Conservation (phyloP, 2,329 filamentous ascomycete species). For the Celoporthe dispersa region DNA sequence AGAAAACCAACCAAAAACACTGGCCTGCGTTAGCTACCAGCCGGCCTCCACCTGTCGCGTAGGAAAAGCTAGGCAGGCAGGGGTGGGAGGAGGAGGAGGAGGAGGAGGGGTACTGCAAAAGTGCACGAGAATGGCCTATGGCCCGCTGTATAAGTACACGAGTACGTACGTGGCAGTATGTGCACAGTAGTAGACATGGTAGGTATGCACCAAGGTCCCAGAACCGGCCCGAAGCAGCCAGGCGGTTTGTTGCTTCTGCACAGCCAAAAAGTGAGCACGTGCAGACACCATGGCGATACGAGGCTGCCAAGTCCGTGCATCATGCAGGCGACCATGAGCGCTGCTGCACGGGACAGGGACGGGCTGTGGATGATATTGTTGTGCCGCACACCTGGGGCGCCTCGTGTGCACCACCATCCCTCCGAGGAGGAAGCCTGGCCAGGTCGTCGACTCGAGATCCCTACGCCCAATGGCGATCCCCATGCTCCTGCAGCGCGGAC, state of each 20-base stretch:
- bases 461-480: neutral
- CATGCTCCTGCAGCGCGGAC: neutral
- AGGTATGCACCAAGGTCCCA: neutral
- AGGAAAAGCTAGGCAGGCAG: too few species aligned
- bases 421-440: too few species aligned
- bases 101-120: too few species aligned
- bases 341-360: neutral
- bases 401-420: neutral
- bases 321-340: neutral
- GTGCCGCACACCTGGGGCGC: neutral
- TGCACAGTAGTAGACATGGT: too few species aligned
- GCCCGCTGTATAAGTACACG: too few species aligned
- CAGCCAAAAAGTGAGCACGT: neutral
- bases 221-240: neutral
- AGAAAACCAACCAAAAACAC: neutral
- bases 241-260: neutral
- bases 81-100: too few species aligned
- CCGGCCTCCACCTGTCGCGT: neutral
- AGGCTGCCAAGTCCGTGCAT: neutral
- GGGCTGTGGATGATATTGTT: neutral
- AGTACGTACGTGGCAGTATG: neutral
- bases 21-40: neutral
- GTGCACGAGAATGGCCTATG: too few species aligned
- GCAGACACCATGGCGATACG: slow-evolving; percentile 5
- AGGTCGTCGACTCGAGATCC: neutral